Conservation (phyloP, 2,329 filamentous ascomycete species). For the Microsporum ferrugineum region DNA sequence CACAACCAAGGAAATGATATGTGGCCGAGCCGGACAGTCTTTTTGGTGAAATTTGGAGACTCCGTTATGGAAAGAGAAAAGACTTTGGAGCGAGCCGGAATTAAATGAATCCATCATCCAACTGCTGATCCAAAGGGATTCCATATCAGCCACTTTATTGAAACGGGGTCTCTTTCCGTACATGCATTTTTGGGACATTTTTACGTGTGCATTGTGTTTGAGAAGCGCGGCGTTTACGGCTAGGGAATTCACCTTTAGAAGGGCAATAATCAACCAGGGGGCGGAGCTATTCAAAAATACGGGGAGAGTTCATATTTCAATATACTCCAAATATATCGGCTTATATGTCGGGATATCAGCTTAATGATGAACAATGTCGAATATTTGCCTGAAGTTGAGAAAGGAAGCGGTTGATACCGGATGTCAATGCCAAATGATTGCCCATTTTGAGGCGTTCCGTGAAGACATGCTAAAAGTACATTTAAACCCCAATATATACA, state of each 20-base stretch:
- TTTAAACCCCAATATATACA: neutral
- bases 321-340: neutral
- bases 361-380: neutral
- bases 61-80: slow-evolving; percentile 87
- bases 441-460: neutral
- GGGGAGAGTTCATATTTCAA: neutral
- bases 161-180: neutral
- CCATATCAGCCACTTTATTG: neutral
- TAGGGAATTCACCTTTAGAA: neutral
- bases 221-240: neutral
- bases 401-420: too few species aligned
- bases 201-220: neutral
- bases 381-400: too few species aligned
- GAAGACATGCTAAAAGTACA: neutral
- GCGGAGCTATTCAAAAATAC: neutral
- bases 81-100: slow-evolving; percentile 54
- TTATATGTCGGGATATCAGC: neutral
- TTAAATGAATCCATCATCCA: slow-evolving; percentile 27
- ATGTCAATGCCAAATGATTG: neutral
- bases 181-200: neutral
- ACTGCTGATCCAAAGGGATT: neutral
- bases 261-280: neutral
- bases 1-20: slow-evolving; percentile 67
- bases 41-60: slow-evolving; percentile 82
- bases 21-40: slow-evolving; percentile 95